Conservation (phyloP, 179 eudicot genomes). For the Heliamphora pulchella region DNA sequence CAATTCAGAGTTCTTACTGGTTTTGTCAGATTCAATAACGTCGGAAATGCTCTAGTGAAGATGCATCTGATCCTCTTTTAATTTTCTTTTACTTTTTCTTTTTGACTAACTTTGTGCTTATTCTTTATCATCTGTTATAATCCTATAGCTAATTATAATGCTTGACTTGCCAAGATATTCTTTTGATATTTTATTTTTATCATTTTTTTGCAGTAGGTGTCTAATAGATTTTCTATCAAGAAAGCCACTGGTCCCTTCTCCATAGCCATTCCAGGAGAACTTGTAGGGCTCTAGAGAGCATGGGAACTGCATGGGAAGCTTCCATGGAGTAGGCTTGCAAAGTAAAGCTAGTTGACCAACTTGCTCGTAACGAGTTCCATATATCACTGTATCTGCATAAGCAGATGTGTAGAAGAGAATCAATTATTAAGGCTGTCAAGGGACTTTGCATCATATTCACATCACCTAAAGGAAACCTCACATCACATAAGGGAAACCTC, state of each 20-base stretch:
- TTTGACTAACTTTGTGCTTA: too few species aligned
- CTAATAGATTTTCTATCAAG: neutral
- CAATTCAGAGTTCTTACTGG: too few species aligned
- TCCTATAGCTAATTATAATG: too few species aligned
- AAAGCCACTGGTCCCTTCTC: slow-evolving; percentile 30
- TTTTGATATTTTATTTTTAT: neutral
- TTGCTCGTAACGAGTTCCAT: slow-evolving; percentile 30
- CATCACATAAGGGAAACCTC: slow-evolving; percentile 24
- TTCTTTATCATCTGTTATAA: too few species aligned
- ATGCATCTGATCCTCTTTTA: too few species aligned
- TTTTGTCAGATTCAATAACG: too few species aligned
- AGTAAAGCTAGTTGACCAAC: slow-evolving; percentile 23
- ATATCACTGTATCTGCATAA: slow-evolving; percentile 28
- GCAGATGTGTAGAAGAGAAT: slow-evolving; percentile 24
- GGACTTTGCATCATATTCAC: slow-evolving; percentile 28
- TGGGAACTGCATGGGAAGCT: slow-evolving; percentile 33
- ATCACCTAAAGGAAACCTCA: too few species aligned
- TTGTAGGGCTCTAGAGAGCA: slow-evolving; percentile 28
- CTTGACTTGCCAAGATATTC: neutral
- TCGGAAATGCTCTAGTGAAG: too few species aligned
- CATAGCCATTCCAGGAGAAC: slow-evolving; percentile 35
- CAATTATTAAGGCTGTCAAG: slow-evolving; percentile 23
- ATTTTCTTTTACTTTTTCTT: too few species aligned
- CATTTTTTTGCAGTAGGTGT: too few species aligned
- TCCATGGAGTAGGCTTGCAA: slow-evolving; percentile 35